A percentile compares a stretch with the other conserved stretches of the same genome.
Evolutionary conservation across 164 flowering plant genomes (phyloP).

Genomic region (Liquidambar formosana): DNA sequence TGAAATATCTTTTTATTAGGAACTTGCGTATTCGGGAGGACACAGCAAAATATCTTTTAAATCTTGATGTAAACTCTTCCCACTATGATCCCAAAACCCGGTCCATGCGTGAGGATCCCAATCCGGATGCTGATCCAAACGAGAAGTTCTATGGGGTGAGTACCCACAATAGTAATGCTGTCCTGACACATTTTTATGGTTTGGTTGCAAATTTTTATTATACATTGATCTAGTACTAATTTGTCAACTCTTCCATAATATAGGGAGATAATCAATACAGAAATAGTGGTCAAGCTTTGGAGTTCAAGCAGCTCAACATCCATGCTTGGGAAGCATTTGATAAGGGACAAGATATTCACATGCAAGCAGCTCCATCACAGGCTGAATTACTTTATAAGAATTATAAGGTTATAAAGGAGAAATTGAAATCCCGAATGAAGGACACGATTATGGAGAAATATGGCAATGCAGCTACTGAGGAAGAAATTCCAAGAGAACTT

Average conservation of each 20-base stretch:
- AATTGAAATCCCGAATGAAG: slow-evolving; percentile 51
- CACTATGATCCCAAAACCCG: slow-evolving; percentile 89
- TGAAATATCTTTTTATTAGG: slow-evolving; percentile 26
- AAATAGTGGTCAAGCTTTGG: slow-evolving; percentile 75
- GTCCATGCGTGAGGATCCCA: slow-evolving; percentile 95
- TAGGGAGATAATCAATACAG: slow-evolving; percentile 78
- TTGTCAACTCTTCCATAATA: slow-evolving; percentile 3
- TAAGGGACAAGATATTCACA: slow-evolving; percentile 85
- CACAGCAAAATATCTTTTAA: slow-evolving; percentile 84
- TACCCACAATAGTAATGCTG: not conserved
- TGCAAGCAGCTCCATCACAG: slow-evolving; percentile 90
- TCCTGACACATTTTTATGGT: not conserved
- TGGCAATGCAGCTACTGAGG: slow-evolving; percentile 77
- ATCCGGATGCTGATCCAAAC: slow-evolving; percentile 84
- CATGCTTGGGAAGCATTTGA: slow-evolving; percentile 85
- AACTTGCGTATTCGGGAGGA: slow-evolving; percentile 94
- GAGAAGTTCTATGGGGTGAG: slow-evolving; percentile 77
- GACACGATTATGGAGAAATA: slow-evolving; percentile 82
- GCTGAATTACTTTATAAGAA: slow-evolving; percentile 69
- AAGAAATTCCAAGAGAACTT: slow-evolving; percentile 68
- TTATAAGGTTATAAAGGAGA: slow-evolving; percentile 61
- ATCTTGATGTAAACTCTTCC: slow-evolving; percentile 88
- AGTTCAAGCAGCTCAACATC: slow-evolving; percentile 68
- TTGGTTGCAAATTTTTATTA: not conserved
- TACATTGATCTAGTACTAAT: not conserved